Base-by-base conservation (phyloP, 768 basidiomycete genomes). In the Tubosaeta sp. region DNA sequence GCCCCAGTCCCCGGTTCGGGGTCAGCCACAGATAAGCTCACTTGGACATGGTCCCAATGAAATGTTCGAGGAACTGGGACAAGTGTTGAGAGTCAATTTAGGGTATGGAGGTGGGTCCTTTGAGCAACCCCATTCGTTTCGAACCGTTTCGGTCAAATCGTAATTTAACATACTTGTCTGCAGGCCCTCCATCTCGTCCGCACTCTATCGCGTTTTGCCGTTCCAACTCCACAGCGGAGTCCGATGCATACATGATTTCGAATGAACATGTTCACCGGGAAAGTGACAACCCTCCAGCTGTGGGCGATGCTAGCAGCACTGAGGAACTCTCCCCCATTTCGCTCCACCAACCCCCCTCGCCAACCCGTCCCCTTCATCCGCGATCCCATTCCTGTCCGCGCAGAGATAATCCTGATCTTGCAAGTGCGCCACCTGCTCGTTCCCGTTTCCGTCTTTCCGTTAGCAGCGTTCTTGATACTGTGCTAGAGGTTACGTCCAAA, bases 51-150 rank as follows among this genome's bases (percentile, higher is more conserved):
- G 44, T 35, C 48, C 57, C 12, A 38, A 40, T 21, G 55, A 58
- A n/a, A 54, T 52, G 4, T 53, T 63, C 2, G 65, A 67, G 51
- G 63, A 58, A n/a, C 39, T 44, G 16, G 53, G 63, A 3, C 68
- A 43, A 27, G 44, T 48, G n/a, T 29, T 52, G 19, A 53, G 56
- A 47, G 48, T 41, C 5, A 51, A 51, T 41, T 22, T 46, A 5
- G 58, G 58, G 25, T 40, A 24, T 1, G 52, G 48, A 22, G 32
- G 24, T 30, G 40, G n/a, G 27, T 27, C 22, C 9, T 25, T 51
- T 54, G 29, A 51, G 48, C 16, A 48, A 0, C n/a, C 18, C 21
- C 11, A 27, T 30, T 27, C 7, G 9, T 46, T 21, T 46, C 24
- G 2, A 21, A 21, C 36, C 13, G 11, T 21, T 41, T 18, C 12